These are phyloP conservation scores for Sporothrix euskadiensis DNA, from an alignment of 2,329 filamentous ascomycete species.

Conservation along the genomic window DNA sequence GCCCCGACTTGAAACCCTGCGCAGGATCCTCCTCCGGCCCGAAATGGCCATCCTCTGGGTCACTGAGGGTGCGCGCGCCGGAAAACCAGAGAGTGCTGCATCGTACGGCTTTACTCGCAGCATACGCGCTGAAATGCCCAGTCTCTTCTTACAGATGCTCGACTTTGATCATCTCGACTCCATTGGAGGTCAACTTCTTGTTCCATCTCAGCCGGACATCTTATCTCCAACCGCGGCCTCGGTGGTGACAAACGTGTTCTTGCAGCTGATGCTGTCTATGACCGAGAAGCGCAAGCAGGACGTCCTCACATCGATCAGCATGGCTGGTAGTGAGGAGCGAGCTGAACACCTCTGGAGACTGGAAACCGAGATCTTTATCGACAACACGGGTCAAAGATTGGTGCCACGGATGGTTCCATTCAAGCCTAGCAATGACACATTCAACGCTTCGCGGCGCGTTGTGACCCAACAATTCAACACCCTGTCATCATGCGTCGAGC, in stretches of 20 bases:
- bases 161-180: conserved; percentile 36
- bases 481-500: conserved; percentile 38
- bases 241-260: conserved; percentile 34
- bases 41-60: conserved; percentile 40
- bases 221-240: neutral
- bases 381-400: conserved; percentile 37
- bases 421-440: conserved; percentile 42
- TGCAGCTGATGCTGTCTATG: conserved; percentile 32
- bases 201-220: neutral
- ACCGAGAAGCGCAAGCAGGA: neutral
- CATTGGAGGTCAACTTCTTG: neutral
- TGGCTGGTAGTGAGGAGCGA: conserved; percentile 8
- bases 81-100: conserved; percentile 38
- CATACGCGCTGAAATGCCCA: conserved; percentile 39
- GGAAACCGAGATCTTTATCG: conserved; percentile 45
- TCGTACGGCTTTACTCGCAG: conserved; percentile 41
- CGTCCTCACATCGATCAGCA: no score
- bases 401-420: conserved; percentile 46
- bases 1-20: conserved; percentile 35
- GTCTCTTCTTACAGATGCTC: conserved; percentile 39
- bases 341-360: conserved; percentile 37
- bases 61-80: conserved; percentile 33
- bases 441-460: conserved; percentile 44
- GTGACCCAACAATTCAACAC: conserved; percentile 41
- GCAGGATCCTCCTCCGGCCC: conserved; percentile 35